Evolutionary conservation across 2,329 filamentous ascomycete genomes (phyloP).

Genomic region (Fusarium nanum): DNA sequence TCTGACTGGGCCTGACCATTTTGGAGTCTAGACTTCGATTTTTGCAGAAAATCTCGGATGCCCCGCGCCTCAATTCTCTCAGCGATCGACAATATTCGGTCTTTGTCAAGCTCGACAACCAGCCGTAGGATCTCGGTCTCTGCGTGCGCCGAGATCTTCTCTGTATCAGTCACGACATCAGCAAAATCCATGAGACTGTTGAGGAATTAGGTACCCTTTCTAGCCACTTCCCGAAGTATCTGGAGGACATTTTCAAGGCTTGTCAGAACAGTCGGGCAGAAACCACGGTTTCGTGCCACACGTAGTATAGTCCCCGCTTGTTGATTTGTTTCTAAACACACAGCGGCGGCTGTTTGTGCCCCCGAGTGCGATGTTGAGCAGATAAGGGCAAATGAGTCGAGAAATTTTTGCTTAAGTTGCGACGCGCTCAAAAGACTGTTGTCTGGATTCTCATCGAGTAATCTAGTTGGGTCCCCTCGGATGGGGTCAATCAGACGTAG

Average conservation of each 20-base stretch:
- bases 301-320: slow-evolving; percentile 12
- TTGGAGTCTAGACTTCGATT: accelerated
- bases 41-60: not conserved
- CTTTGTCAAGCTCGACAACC: slow-evolving; percentile 1
- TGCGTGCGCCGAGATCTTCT: slow-evolving; percentile 11
- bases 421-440: not conserved
- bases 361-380: slow-evolving; percentile 43
- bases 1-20: not conserved
- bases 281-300: slow-evolving; percentile 46
- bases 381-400: slow-evolving; percentile 51
- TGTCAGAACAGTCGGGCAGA: not conserved
- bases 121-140: slow-evolving; percentile 12
- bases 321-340: slow-evolving; percentile 45
- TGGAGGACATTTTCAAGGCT: not conserved
- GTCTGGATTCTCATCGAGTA: slow-evolving; percentile 9
- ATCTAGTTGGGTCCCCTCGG: slow-evolving; percentile 10
- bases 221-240: slow-evolving; percentile 9
- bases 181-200: accelerated
- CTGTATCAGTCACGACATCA: not conserved
- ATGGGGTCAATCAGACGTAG: slow-evolving; percentile 20
- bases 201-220: not conserved
- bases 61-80: not conserved
- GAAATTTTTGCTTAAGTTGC: slow-evolving; percentile 47
- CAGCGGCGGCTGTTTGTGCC: slow-evolving; percentile 47
- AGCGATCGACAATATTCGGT: not conserved